Evolutionary conservation across 768 basidiomycete genomes (phyloP), one percentile per base, ranked within the genome.

Genomic region (Rhodotorula sphaerocarpa): DNA sequence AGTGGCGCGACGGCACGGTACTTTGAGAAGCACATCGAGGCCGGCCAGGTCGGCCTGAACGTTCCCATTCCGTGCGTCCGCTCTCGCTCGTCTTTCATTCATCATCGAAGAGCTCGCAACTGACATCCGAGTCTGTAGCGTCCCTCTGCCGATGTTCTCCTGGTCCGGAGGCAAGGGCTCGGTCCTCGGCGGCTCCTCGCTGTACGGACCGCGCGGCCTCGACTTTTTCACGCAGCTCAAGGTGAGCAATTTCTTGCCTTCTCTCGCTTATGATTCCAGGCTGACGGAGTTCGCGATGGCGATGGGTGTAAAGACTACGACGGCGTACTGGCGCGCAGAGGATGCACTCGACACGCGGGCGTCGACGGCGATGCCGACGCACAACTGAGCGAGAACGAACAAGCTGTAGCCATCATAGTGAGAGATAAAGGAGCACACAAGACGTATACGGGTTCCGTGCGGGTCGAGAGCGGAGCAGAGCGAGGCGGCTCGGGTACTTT

Each of bases 221-320:
- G 88, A 88, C 75, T 97, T 97, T 78, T 97, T 91, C 74, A 97
- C 93, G 5, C 87, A 91, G 75, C 86, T 90, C 75, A 96, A 95
- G 84, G 75, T 73, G 48, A 59, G 36, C 36, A 21, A n/a, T 44
- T 7, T 31, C 7, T 5, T 15, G 9, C 18, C 30, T 31, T 45
- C 12, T 18, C 25, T 33, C 50, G 16, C 53, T 16, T 16, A 3
- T 39, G 15, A 14, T 9, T 3, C 11, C 28, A 14, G 0, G 11
- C 36, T 48, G 36, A 57, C 51, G 2, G 27, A 39, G 31, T 20
- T 41, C 25, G 21, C 28, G 25, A n/a, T n/a, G n/a, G n/a, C n/a
- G n/a, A n/a, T n/a, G n/a, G n/a, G n/a, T n/a, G n/a, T n/a, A n/a
- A n/a, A 89, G 90, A 96, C 92, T 3, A 90, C 83, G 9, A 97